Conservation (phyloP, 441 rosid genomes). For the Adansonia gregorii region DNA sequence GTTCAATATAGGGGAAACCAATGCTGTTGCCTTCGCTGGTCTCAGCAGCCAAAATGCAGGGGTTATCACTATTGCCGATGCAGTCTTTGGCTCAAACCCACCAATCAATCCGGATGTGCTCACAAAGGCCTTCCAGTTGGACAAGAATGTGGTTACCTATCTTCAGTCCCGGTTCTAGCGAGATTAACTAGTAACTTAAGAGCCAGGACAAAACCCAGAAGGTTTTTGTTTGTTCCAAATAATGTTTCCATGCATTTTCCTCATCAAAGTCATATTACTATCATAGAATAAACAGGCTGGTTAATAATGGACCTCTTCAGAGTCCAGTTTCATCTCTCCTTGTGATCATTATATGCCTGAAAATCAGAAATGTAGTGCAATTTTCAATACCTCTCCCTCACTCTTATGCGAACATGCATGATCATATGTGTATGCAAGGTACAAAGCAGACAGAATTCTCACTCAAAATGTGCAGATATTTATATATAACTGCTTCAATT, state of each 20-base stretch:
- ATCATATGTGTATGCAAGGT: no score
- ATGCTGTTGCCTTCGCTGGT: conserved; percentile 42
- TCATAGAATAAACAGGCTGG: conserved; percentile 8
- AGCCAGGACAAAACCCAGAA: not conserved
- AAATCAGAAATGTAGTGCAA: not conserved
- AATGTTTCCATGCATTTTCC: not conserved
- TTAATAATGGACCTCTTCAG: not conserved
- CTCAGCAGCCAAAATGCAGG: conserved; percentile 57
- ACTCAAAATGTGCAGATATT: no score
- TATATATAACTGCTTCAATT: no score
- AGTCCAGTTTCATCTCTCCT: not conserved
- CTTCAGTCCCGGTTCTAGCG: not conserved
- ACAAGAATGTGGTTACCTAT: not conserved
- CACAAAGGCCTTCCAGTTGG: not conserved
- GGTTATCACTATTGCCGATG: conserved; percentile 37
- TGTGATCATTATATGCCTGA: not conserved
- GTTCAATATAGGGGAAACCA: conserved; percentile 41
- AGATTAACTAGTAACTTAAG: not conserved
- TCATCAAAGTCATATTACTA: not conserved
- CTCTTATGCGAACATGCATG: no score
- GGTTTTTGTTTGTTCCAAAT: not conserved
- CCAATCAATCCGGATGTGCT: not conserved
- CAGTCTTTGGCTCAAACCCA: conserved; percentile 26
- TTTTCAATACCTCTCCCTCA: no score
- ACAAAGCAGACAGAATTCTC: no score